These are phyloP conservation scores for Simplicillium sp. DNA, from an alignment of 2,329 filamentous ascomycete genomes.

Conservation along the genomic window DNA sequence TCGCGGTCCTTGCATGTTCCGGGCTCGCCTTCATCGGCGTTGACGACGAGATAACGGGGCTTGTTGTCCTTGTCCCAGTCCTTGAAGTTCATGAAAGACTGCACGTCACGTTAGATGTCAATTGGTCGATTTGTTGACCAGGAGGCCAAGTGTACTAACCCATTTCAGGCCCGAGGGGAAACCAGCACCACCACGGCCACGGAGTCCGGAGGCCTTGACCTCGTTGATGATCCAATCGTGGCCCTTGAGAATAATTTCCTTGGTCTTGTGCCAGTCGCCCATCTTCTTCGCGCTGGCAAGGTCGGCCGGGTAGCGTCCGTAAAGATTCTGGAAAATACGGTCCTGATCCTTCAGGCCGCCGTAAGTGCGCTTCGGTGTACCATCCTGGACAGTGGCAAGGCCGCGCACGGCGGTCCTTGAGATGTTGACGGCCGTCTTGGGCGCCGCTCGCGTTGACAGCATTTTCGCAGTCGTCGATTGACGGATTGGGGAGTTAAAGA, in stretches of 20 bases:
- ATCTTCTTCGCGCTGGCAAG: slow-evolving; percentile 94
- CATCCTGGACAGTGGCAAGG: slow-evolving; percentile 75
- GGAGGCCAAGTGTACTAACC: slow-evolving; percentile 45
- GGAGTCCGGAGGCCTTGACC: slow-evolving; percentile 90
- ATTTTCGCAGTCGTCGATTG: slow-evolving; percentile 25
- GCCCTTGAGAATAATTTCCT: slow-evolving; percentile 94
- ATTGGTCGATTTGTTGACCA: slow-evolving; percentile 4
- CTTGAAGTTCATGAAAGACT: slow-evolving; percentile 99
- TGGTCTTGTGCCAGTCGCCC: slow-evolving; percentile 99
- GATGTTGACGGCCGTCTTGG: slow-evolving; percentile 26
- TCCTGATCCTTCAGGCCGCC: slow-evolving; percentile 93
- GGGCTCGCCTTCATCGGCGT: slow-evolving; percentile 96
- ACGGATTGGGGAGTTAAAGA: slow-evolving; percentile 18
- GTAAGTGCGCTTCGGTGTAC: slow-evolving; percentile 60
- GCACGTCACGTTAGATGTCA: slow-evolving; percentile 12
- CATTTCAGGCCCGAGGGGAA: slow-evolving; percentile 99
- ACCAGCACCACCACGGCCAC: slow-evolving; percentile 92
- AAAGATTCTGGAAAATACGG: slow-evolving; percentile 98
- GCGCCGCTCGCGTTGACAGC: slow-evolving; percentile 34
- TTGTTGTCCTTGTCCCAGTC: slow-evolving; percentile 98
- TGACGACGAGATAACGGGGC: slow-evolving; percentile 94
- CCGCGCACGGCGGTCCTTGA: slow-evolving; percentile 46
- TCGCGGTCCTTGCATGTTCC: slow-evolving; percentile 99
- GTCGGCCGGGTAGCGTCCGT: slow-evolving; percentile 84
- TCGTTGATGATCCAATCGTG: slow-evolving; percentile 99